Evolutionary conservation across 2,329 filamentous ascomycete species (phyloP).

Genomic region (Grosmannia penicillata): DNA sequence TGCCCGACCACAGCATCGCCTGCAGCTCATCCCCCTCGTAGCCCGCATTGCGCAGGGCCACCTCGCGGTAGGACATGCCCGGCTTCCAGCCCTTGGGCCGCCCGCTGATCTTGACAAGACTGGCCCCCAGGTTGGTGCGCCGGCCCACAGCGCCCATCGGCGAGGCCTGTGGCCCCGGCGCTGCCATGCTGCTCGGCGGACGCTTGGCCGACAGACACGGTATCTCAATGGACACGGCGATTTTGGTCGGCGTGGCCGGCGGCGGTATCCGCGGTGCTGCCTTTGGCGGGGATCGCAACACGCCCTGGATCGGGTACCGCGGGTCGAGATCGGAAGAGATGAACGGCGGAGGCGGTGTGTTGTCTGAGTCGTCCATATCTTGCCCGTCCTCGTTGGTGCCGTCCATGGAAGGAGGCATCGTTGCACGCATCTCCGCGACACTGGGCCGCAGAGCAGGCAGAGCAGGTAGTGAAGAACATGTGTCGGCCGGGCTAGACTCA

Average conservation of each 20-base stretch:
- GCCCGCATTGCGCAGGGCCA: constrained; percentile 9
- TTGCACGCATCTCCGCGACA: too few relatives aligned
- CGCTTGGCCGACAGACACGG: neutral
- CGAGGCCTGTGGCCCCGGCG: neutral
- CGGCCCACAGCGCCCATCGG: constrained; percentile 3
- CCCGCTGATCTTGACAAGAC: constrained; percentile 17
- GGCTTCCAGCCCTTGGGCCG: constrained; percentile 33
- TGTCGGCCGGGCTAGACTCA: too few relatives aligned
- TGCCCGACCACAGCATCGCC: constrained; percentile 3
- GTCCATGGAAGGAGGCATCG: neutral
- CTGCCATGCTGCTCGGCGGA: neutral
- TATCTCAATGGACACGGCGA: neutral
- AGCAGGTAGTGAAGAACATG: too few relatives aligned
- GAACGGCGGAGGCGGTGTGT: neutral
- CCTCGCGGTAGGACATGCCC: constrained; percentile 17
- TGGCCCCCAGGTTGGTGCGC: neutral
- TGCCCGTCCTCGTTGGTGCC: too few relatives aligned
- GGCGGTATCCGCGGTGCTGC: neutral
- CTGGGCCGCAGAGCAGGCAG: too few relatives aligned
- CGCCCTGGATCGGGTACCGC: neutral
- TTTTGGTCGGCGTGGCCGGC: neutral
- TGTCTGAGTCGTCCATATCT: neutral
- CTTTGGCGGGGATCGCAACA: neutral
- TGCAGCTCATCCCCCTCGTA: constrained; percentile 2
- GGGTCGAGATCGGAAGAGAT: constrained; percentile 8